Conservation (phyloP, 805 yeast genomes). For the Myxozyma neotropica region DNA sequence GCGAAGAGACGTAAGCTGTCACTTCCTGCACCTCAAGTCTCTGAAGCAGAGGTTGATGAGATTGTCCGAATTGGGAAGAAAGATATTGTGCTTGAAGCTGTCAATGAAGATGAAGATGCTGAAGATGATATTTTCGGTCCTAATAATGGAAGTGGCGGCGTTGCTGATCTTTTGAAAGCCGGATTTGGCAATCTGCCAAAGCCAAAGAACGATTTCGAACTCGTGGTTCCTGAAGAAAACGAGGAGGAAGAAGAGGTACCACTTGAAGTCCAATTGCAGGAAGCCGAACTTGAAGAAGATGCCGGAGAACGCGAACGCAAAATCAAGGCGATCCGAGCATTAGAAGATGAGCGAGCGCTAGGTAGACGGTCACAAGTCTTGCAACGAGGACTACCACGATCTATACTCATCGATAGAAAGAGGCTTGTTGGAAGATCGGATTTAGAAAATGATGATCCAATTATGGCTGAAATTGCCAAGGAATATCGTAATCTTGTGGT, state of each 20-base stretch:
- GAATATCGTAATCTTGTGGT: conserved; percentile 36
- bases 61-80: conserved; percentile 39
- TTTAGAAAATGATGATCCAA: conserved; percentile 17
- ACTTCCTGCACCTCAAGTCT: conserved; percentile 44
- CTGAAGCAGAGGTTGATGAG: conserved; percentile 41
- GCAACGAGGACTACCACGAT: conserved; percentile 48
- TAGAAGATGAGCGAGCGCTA: conserved; percentile 36
- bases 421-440: conserved; percentile 8
- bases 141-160: conserved; percentile 33
- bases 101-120: conserved; percentile 20
- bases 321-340: conserved; percentile 29
- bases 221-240: conserved; percentile 45
- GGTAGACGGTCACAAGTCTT: conserved; percentile 52
- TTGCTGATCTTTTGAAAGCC: conserved; percentile 17
- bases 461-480: conserved; percentile 24
- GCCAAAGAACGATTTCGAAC: conserved; percentile 46
- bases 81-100: conserved; percentile 33
- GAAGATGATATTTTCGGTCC: conserved; percentile 46
- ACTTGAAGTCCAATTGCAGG: conserved; percentile 26
- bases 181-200: conserved; percentile 42
- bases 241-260: conserved; percentile 23
- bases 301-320: conserved; percentile 41
- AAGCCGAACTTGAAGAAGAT: conserved; percentile 36
- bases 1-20: conserved; percentile 47
- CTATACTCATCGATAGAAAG: conserved; percentile 22